Base-by-base conservation (phyloP, 768 basidiomycete genomes). In the Tulasnella sp. region DNA sequence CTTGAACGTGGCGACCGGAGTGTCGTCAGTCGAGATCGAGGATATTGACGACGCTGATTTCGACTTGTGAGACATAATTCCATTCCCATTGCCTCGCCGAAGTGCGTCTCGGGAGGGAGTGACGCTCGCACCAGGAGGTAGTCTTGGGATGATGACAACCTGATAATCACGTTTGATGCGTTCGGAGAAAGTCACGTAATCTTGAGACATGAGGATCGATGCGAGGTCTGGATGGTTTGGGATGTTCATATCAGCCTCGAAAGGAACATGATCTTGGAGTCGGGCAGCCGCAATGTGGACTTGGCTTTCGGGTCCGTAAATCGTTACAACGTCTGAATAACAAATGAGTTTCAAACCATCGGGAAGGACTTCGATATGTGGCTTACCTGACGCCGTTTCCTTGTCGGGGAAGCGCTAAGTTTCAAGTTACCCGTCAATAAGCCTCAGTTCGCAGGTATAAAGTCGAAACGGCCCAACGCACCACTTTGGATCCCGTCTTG, bases 201-300 rank as follows among this genome's bases (percentile, higher is more conserved):
- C 95, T n/a, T 89, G 80, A 2, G 91, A 89, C 36, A 86, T 80
- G 76, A 89, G 88, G 47, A 98, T 82, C 37, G 87, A 84, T 16
- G 90, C 85, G 39, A 98, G 83, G 72, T 97, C 95, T 14, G 86
- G 80, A 76, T 87, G 90, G 11, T 91, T 90, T 5, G 95, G 95
- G 29, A 98, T 88, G 47, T 89, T 87, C 87, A 96, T 91, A 76
- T 96, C 94, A 16, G 94, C 95, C 79, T 98, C 95, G 78, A 96
- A 96, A 3, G 94, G 95, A 73, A 98, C 93, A 77, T 96, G 94
- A 78, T 97, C 94, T 94, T 96, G 77, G 7, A 98, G 83, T 95
- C 97, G 97, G 7, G 95, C 90, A 34, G 92, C 93, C 29, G 96
- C 94, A 76, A 98, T 97, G 79, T 95, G 94, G 14, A 97, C 93